Conservation (phyloP, 2,329 filamentous ascomycete genomes). For the Claviceps capensis region DNA sequence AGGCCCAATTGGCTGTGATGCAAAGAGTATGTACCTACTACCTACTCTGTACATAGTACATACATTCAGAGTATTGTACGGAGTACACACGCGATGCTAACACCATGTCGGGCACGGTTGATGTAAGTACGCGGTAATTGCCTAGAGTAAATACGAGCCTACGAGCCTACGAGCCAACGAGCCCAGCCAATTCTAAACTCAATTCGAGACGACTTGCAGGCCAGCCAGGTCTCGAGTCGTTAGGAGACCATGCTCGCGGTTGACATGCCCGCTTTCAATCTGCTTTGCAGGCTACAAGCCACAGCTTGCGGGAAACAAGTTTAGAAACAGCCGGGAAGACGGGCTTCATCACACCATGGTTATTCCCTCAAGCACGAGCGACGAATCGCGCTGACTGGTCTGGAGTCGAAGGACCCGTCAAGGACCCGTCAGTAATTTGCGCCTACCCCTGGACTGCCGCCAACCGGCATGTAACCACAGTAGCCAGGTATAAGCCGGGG, state of each 20-base stretch:
- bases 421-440: background rate
- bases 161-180: background rate
- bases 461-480: background rate
- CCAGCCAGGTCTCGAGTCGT: background rate
- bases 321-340: background rate
- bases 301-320: background rate
- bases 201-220: background rate
- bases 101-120: background rate
- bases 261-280: background rate
- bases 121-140: background rate
- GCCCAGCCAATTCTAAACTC: background rate
- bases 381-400: background rate
- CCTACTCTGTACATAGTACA: too few relatives aligned
- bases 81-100: background rate
- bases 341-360: background rate
- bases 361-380: background rate
- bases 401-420: background rate
- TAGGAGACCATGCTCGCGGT: background rate
- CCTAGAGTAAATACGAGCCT: background rate
- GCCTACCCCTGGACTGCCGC: background rate
- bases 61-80: background rate
- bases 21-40: too few relatives aligned
- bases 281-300: background rate
- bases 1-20: too few relatives aligned
- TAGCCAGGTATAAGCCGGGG: background rate